Evolutionary conservation across 495 filamentous ascomycete genomes (phyloP).

Genomic region (Gamarada debralockiae): DNA sequence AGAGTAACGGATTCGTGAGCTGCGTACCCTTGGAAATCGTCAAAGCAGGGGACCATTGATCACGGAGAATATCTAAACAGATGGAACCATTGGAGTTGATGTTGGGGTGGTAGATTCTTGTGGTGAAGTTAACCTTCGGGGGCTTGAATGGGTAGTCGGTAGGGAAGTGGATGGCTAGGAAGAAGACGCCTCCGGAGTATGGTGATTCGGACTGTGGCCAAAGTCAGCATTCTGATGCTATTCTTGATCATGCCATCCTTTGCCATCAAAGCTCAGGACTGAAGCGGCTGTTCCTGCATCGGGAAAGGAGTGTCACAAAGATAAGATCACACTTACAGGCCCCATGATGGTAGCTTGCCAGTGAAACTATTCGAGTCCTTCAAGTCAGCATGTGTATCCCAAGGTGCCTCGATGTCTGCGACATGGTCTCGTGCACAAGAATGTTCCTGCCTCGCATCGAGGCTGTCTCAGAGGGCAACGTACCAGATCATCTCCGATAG

Average conservation of each 20-base stretch:
- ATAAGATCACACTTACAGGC: slow-evolving; percentile 66
- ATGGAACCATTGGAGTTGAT: slow-evolving; percentile 99
- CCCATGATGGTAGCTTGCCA: slow-evolving; percentile 99
- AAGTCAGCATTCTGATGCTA: slow-evolving; percentile 25
- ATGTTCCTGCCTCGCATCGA: slow-evolving; percentile 3
- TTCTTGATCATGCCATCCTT: slow-evolving; percentile 14
- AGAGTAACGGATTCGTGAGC: background rate
- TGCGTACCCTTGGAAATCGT: slow-evolving; percentile 94
- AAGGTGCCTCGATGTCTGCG: background rate
- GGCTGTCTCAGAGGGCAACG: slow-evolving; percentile 31
- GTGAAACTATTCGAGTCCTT: slow-evolving; percentile 69
- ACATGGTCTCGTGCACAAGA: slow-evolving; percentile 16
- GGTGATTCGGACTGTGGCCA: slow-evolving; percentile 71
- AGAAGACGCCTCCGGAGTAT: slow-evolving; percentile 97
- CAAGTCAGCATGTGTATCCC: slow-evolving; percentile 19
- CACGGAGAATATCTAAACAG: slow-evolving; percentile 94
- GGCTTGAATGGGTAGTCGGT: slow-evolving; percentile 99
- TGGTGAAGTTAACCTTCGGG: slow-evolving; percentile 99
- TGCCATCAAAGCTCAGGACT: slow-evolving; percentile 4
- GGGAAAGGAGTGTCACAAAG: slow-evolving; percentile 3
- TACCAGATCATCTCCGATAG: slow-evolving; percentile 97
- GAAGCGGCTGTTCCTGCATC: background rate
- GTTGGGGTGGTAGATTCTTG: slow-evolving; percentile 98
- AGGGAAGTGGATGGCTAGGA: slow-evolving; percentile 96
- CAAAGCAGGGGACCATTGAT: slow-evolving; percentile 98